Evolutionary conservation across 2,329 filamentous ascomycete genomes (phyloP).

Genomic region (Aureobasidium sp.): DNA sequence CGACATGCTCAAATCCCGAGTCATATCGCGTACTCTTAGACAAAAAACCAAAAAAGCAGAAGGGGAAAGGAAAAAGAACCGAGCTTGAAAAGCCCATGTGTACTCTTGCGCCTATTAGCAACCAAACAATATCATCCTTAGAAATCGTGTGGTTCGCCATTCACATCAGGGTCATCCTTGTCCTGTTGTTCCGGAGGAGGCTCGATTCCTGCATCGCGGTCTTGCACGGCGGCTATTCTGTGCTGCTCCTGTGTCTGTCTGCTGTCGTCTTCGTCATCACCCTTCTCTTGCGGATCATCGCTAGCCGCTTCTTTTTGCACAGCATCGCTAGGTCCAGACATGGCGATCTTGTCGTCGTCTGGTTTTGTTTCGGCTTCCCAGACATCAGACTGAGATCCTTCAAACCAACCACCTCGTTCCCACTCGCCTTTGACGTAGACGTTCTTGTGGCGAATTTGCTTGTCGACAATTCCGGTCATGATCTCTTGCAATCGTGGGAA

Average conservation of each 20-base stretch:
- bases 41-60: neutral
- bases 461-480: slow-evolving; percentile 59
- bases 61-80: neutral
- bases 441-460: slow-evolving; percentile 48
- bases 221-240: slow-evolving; percentile 21
- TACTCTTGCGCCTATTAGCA: neutral
- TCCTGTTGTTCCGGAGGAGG: slow-evolving; percentile 1
- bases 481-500: slow-evolving; percentile 65
- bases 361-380: slow-evolving; percentile 31
- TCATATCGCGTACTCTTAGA: neutral
- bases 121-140: neutral
- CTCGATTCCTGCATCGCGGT: neutral
- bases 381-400: slow-evolving; percentile 28
- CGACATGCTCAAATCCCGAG: neutral
- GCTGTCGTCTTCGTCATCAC: slow-evolving; percentile 20
- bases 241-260: slow-evolving; percentile 25
- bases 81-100: neutral
- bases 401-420: slow-evolving; percentile 84
- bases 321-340: slow-evolving; percentile 18
- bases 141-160: neutral
- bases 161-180: neutral
- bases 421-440: slow-evolving; percentile 65
- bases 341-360: slow-evolving; percentile 14
- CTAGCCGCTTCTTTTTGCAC: slow-evolving; percentile 24
- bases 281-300: slow-evolving; percentile 26